Evolutionary conservation across 208 protist genomes (phyloP).

Genomic region (Borovskyia barvae): DNA sequence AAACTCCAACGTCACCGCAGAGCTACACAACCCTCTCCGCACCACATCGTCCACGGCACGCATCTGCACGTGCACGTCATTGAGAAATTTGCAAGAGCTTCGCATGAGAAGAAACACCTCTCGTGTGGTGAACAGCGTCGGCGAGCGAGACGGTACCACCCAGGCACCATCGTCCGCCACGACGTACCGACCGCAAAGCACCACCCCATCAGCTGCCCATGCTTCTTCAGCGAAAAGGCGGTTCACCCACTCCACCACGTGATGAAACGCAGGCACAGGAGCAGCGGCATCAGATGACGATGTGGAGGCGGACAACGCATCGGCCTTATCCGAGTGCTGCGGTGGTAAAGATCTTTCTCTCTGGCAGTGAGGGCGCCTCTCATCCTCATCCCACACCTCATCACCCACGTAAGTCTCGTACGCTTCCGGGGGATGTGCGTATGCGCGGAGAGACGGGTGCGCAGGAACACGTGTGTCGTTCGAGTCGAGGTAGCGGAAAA

Average conservation of each 20-base stretch:
- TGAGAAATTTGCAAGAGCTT: constrained; percentile 69
- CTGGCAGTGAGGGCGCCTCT: too few species aligned
- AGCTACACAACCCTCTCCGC: not conserved
- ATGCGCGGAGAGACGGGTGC: constrained; percentile 38
- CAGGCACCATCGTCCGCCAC: constrained; percentile 83
- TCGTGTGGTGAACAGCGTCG: constrained; percentile 40
- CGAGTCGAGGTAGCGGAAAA: constrained; percentile 72
- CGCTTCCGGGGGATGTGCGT: constrained; percentile 35
- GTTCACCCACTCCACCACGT: constrained; percentile 60
- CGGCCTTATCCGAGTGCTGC: too few species aligned
- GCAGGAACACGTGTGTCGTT: constrained; percentile 74
- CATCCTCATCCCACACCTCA: constrained; percentile 47
- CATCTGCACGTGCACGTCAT: constrained; percentile 63
- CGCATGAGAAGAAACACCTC: constrained; percentile 85
- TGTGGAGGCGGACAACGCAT: too few species aligned
- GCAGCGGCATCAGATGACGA: not conserved
- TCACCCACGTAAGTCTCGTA: constrained; percentile 86
- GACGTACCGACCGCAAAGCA: constrained; percentile 69
- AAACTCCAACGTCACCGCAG: constrained; percentile 32
- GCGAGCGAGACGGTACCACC: constrained; percentile 64
- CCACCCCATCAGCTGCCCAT: constrained; percentile 53
- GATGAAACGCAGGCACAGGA: constrained; percentile 32
- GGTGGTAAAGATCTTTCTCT: too few species aligned
- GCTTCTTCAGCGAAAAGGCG: constrained; percentile 19
- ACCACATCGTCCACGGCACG: not conserved